Evolutionary conservation across 225 moss, liverwort and hornwort genomes (phyloP).

Genomic region (Rhytidiadelphus loreus): DNA sequence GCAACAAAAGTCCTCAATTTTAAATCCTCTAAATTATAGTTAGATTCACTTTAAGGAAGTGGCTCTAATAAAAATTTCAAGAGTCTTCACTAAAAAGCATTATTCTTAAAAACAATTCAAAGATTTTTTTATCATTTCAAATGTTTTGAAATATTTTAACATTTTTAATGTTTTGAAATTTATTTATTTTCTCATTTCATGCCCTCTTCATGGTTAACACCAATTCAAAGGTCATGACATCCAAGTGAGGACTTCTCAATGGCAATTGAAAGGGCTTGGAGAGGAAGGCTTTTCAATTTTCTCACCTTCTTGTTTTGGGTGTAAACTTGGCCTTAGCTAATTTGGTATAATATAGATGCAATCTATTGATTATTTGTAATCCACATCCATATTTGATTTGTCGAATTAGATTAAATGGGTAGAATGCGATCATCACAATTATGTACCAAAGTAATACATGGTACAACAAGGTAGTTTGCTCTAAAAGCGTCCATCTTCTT

Average conservation of each 20-base stretch:
- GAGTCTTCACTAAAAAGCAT: neutral
- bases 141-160: too few relatives aligned
- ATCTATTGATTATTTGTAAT: neutral
- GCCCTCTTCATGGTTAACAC: neutral
- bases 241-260: accelerated
- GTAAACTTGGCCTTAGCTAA: accelerated
- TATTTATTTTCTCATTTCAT: neutral
- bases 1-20: neutral
- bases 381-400: too few relatives aligned
- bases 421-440: too few relatives aligned
- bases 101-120: too few relatives aligned
- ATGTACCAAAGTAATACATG: too few relatives aligned
- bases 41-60: neutral
- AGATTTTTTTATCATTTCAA: too few relatives aligned
- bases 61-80: neutral
- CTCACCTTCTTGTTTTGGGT: neutral
- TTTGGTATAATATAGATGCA: neutral
- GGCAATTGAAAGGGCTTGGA: neutral
- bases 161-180: too few relatives aligned
- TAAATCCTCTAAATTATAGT: neutral
- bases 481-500: too few relatives aligned
- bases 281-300: neutral
- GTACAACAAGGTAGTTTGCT: too few relatives aligned
- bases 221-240: neutral
- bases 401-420: too few relatives aligned